phyloP scores from a whole-genome alignment of 1,284 basidiomycete species.

The Ustilago trichophora region DNA sequence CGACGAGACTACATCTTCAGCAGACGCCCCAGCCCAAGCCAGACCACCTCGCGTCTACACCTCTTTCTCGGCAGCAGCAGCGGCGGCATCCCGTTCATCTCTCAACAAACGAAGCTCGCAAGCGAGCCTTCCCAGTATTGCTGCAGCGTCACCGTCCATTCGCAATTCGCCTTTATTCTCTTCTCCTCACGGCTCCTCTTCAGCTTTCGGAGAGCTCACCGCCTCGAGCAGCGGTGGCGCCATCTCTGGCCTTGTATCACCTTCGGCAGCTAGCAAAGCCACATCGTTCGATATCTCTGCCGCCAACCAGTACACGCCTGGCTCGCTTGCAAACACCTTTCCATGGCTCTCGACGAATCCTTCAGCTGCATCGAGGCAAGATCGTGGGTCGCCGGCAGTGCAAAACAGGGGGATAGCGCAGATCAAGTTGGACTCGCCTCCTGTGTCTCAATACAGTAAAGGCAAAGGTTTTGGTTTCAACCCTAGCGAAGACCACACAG shows the following conservation, averaged over 20 bases:
- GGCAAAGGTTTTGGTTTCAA: conserved; percentile 47
- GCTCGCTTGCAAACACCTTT: conserved; percentile 27
- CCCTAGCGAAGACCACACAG: conserved; percentile 12
- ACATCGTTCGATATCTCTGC: conserved; percentile 19
- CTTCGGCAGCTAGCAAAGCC: conserved; percentile 6
- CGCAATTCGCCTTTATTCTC: conserved; percentile 24
- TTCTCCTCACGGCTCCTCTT: conserved; percentile 18
- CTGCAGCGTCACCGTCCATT: conserved; percentile 18
- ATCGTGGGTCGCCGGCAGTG: conserved; percentile 2
- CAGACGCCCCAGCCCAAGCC: conserved; percentile 1
- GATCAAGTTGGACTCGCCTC: conserved; percentile 19
- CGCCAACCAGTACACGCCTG: conserved; percentile 30
- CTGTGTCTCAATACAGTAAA: conserved; percentile 32
- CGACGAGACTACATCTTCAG: conserved; percentile 3
- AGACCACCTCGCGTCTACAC: conserved; percentile 31
- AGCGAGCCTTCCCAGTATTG: conserved; percentile 12
- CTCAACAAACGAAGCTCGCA: conserved; percentile 30
- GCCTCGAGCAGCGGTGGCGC: not conserved
- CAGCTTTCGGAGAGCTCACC: conserved; percentile 2
- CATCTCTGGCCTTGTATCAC: conserved; percentile 6
- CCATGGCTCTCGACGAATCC: conserved; percentile 30
- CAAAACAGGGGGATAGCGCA: not conserved
- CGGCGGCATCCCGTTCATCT: conserved; percentile 41
- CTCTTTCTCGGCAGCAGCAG: conserved; percentile 38
- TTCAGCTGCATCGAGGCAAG: conserved; percentile 7